Base-by-base conservation (phyloP, 208 protist species). In the Crithidia thermophila region DNA sequence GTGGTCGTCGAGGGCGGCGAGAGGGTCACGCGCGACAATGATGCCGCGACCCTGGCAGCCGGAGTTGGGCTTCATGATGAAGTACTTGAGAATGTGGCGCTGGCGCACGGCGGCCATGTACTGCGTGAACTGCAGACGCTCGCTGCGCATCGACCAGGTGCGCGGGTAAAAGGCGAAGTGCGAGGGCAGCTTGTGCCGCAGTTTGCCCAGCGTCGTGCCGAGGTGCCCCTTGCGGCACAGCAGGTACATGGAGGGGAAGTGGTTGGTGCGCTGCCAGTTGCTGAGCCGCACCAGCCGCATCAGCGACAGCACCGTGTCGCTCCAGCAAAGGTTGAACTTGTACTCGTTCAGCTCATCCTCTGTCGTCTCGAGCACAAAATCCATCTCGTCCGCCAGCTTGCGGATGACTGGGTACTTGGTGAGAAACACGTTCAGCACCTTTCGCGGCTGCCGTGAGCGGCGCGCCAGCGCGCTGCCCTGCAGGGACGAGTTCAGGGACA, bases 241-340 rank as follows among this genome's bases (percentile, higher is more conserved):
- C 43, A 98, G 80, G 61, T 92, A 84, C 97, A 98, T 98, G 21
- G 86, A 91, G 5, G 96, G 94, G 74, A 98, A 98, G 76, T 99
- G 97, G 82, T 99, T 99, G 14, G 96, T 97, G 25, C 90, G 84
- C 79, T 99, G 97, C 84, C 93, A 98, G 69, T 90, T 93, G 28
- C 81, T 82, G 28, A 98, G 69, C 2, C 87, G 81, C 49, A 94
- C 92, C 14, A 98, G 76, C 20, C 88, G 75, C 34, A 94, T 93
- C 33, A 96, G 67, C n/a, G 88, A 81, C 59, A 98, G 83, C 16
- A 93, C 92, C 11, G 87, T 91, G 65, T 99, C 97, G 47, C 85
- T 95, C 95, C 96, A 99, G 73, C 94, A 90, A 18, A 99, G 50
- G 77, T 98, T 97, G 75, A 97, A 98, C 42, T 85, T 75, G 61